Base-by-base conservation (phyloP, 202 grass and related monocot species). In the Digitaria exilis region DNA sequence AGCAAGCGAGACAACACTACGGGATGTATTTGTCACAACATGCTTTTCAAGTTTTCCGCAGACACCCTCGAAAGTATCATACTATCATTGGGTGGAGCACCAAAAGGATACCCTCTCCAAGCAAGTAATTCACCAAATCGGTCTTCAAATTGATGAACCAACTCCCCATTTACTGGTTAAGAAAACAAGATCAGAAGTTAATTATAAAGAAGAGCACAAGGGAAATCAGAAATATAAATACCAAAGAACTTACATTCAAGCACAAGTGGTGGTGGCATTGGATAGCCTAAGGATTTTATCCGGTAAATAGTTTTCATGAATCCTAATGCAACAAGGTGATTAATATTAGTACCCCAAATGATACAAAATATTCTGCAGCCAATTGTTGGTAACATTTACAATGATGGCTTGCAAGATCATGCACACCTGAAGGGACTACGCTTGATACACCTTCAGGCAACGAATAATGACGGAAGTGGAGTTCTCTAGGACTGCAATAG, bases 211-310 rank as follows among this genome's bases (percentile, higher is more conserved):
- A 70, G 37, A 57, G 54, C 1, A 41, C 29, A 85, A 56, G 43
- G 29, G 30, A 30, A 11, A 12, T 71, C 24, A 39, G 45, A 2
- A 61, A 61, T 63, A 85, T 69, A 28, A 61, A 77, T 50, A 50
- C 16, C 24, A 62, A 21, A 25, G 19, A 17, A 84, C 73, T 69
- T 71, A 71, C 75, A 12, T 85, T 85, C 83, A 3, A 85, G 42
- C 65, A 85, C 55, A 52, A 78, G 83, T 4, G 74, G 75, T 71
- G 83, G 65, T 52, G 83, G 83, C 55, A 62, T 71, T n/a, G 83
- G 83, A 78, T 78, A 85, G 54, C 42, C 65, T 4, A 5, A n/a
- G 30, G 30, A 49, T 58, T 52, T 60, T 71, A 78, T 13, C 42
- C 54, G 15, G 54, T 58, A 42, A 76, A 59, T 43, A 15, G 18